Evolutionary conservation across 495 filamentous ascomycete genomes (phyloP).

Genomic region (Neurospora sp.): DNA sequence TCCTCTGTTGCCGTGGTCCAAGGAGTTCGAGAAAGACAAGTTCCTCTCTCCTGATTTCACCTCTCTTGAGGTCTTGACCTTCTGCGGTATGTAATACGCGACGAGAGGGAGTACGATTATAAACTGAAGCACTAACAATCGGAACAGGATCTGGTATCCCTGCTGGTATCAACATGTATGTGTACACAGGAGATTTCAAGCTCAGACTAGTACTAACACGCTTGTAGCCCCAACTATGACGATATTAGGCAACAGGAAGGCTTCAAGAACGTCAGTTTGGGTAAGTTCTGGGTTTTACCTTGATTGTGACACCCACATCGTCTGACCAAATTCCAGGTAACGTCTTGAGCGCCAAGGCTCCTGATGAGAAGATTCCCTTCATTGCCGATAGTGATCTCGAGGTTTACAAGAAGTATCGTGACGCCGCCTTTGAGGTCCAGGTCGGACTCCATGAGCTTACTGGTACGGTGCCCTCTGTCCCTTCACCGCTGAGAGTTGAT

Average conservation of each 20-base stretch:
- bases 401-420: constrained; percentile 69
- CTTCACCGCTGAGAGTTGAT: neutral
- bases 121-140: constrained; percentile 31
- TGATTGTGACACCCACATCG: neutral
- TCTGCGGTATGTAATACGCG: constrained; percentile 18
- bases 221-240: constrained; percentile 68
- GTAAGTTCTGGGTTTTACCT: constrained; percentile 1
- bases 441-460: constrained; percentile 93
- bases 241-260: constrained; percentile 85
- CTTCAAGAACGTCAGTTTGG: constrained; percentile 83
- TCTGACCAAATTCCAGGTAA: constrained; percentile 58
- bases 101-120: constrained; percentile 1
- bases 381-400: constrained; percentile 62
- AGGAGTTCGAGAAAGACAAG: constrained; percentile 88
- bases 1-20: constrained; percentile 76
- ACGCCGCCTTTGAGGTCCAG: constrained; percentile 86
- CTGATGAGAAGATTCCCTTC: constrained; percentile 85
- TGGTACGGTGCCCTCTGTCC: constrained; percentile 29
- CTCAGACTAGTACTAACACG: constrained; percentile 40
- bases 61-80: constrained; percentile 59
- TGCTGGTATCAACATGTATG: constrained; percentile 54
- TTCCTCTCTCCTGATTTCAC: constrained; percentile 95
- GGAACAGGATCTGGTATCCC: constrained; percentile 61
- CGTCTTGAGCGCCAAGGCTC: constrained; percentile 78
- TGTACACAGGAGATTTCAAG: neutral